Conservation (phyloP, 2,329 filamentous ascomycete genomes). For the Exserohilum rostratum region DNA sequence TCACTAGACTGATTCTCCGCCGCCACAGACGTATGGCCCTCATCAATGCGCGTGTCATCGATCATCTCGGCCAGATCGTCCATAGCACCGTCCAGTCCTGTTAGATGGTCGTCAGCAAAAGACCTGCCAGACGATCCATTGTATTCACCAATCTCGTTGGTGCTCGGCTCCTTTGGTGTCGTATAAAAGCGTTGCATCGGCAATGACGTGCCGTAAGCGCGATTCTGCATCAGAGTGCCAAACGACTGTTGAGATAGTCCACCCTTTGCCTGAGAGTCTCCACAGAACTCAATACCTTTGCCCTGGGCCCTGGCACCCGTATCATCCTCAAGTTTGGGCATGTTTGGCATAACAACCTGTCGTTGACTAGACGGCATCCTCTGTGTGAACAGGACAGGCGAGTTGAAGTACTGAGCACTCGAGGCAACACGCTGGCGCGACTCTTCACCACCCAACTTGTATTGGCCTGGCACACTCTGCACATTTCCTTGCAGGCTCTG, state of each 20-base stretch:
- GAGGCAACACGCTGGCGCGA: conserved; percentile 21
- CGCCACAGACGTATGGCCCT: conserved; percentile 14
- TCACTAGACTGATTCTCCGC: conserved; percentile 10
- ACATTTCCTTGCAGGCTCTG: conserved; percentile 20
- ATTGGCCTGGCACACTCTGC: conserved; percentile 15
- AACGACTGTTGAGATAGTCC: conserved; percentile 27
- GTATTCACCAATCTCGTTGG: conserved; percentile 12
- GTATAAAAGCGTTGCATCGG: conserved; percentile 36
- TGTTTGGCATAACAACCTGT: conserved; percentile 9
- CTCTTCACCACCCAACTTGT: conserved; percentile 24
- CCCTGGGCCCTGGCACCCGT: conserved; percentile 18
- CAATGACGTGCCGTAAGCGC: conserved; percentile 26
- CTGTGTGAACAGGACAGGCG: conserved; percentile 20
- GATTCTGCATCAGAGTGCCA: conserved; percentile 35
- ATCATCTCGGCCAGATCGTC: conserved; percentile 46
- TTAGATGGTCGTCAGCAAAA: conserved; percentile 35
- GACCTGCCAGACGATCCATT: conserved; percentile 19
- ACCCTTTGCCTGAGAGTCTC: conserved; percentile 16
- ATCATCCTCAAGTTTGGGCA: conserved; percentile 19
- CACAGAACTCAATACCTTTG: conserved; percentile 22
- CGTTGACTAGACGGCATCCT: conserved; percentile 14
- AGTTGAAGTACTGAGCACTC: conserved; percentile 17
- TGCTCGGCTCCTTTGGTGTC: conserved; percentile 29
- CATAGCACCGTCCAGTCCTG: conserved; percentile 48
- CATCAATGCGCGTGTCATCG: conserved; percentile 23